Base-by-base conservation (phyloP, 2,329 filamentous ascomycete genomes). In the Bimuria novae-zelandiae region DNA sequence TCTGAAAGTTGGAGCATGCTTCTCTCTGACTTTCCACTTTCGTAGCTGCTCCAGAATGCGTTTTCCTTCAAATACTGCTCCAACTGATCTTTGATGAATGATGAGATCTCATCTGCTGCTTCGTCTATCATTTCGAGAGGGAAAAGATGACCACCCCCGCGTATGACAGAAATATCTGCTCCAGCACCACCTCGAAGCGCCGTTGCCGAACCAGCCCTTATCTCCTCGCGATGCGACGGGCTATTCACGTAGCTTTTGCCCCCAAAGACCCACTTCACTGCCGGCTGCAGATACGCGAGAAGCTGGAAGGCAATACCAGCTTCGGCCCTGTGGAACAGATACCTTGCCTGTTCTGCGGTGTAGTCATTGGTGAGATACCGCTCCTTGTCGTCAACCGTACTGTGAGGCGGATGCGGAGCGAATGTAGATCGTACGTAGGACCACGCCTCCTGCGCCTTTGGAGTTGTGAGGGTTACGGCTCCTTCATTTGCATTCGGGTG, bases 241-340 rank as follows among this genome's bases (percentile, higher is more conserved):
- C 12, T 17, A 23, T 54, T 54, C 39, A 54, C 50, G 27, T 54
- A 54, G 39, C 51, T 54, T 25, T 33, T 8, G 30, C 40, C 27
- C 23, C 35, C 51, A 14, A 54, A 54, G 14, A 54, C 42, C 51
- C 51, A 54, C 11, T 33, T 39, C 21, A 45, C 40, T 16, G 45
- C 30, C 22, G 46, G 45, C 23, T 54, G 45, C 16, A 54, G 32
- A 17, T 8, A 22, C 7, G 51, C 23, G 19, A 54, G 25, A 17
- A 35, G 27, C 12, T 45, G 37, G 16, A 50, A 40, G 8, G 49
- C 49, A 3, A 40, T 2, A 3, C 21, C n/a, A 7, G 49, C 11
- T 27, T 49, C 46, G 7, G 46, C 35, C 7, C 46, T 36, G 23
- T 49, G 46, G 35, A 49, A 49, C 8, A 37, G 17, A 23, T 41